Base-by-base conservation (phyloP, 495 filamentous ascomycete genomes). In the Cercophora scortea region DNA sequence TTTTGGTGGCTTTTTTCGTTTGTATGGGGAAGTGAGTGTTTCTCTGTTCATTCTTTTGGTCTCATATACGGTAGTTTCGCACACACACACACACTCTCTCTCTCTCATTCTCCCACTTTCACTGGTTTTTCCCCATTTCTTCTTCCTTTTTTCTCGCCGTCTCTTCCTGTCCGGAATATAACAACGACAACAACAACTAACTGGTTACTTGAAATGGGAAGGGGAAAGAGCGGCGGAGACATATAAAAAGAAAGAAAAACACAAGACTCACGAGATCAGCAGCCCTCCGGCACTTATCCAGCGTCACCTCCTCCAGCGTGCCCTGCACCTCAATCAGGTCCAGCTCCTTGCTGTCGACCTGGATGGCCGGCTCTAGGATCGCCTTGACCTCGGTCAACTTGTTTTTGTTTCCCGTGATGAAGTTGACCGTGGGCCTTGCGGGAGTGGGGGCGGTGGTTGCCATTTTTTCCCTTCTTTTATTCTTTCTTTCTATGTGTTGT, bases 381-480 rank as follows among this genome's bases (percentile, higher is more conserved):
- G 86, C 84, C 63, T 84, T 79, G 57, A 95, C 89, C 71, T 98
- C 93, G 52, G 67, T 65, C 46, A 98, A 80, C 72, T 98, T 98
- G 73, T 95, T 94, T 58, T 80, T 78, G 73, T 98, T 98, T 58
- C 92, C 87, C 3, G 94, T 98, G 61, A 98, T 95, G 76, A 98
- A 98, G 74, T 95, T 89, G 36, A 98, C 59, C 2, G 61, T 56
- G 45, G 62, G 68, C 7, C 55, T 54, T 43, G 57, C 58, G 41
- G 46, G 45, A 10, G 52, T 53, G 8, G 61, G 61, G 34, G 48
- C 52, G 34, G 51, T 49, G 51, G n/a, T 56, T 11, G 47, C 41
- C 51, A 58, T 47, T 59, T 54, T 55, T 32, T 48, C 36, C 32
- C 7, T 49, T n/a, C 4, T 5, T 34, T 7, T 48, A 4, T 6